Evolutionary conservation across 1,284 basidiomycete genomes (phyloP).

Genomic region (Fistulina hepatica): DNA sequence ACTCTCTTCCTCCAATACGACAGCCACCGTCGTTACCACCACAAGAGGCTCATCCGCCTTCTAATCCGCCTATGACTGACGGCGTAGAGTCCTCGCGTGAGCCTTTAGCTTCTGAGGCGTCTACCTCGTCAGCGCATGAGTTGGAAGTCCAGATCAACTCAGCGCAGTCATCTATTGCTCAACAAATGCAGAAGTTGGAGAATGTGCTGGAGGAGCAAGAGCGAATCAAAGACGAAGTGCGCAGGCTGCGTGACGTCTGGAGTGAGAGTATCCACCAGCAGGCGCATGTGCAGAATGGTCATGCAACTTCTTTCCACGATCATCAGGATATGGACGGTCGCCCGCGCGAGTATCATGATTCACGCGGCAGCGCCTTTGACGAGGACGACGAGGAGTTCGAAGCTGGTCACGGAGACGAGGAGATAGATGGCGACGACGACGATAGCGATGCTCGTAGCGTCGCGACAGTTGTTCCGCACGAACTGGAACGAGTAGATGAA

Average conservation of each 20-base stretch:
- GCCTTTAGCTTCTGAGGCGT: not conserved
- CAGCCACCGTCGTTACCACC: conserved; percentile 32
- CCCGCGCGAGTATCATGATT: too few relatives aligned
- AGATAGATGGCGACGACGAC: conserved; percentile 41
- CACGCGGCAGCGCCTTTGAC: conserved; percentile 8
- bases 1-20: conserved; percentile 54
- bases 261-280: conserved; percentile 8
- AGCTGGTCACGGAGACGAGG: conserved; percentile 31
- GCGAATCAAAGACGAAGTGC: conserved; percentile 72
- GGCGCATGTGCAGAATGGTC: too few relatives aligned
- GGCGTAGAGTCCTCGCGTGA: not conserved
- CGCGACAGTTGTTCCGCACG: conserved; percentile 50
- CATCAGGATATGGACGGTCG: conserved; percentile 6
- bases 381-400: conserved; percentile 16
- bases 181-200: conserved; percentile 82
- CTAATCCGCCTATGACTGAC: too few relatives aligned
- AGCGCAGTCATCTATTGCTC: conserved; percentile 72
- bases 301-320: not conserved
- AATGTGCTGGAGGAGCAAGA: conserved; percentile 83
- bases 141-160: conserved; percentile 81
- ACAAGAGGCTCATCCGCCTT: conserved; percentile 12
- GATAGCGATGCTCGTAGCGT: conserved; percentile 51
- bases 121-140: conserved; percentile 14
- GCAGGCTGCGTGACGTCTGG: conserved; percentile 56
- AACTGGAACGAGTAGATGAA: conserved; percentile 65